phyloP scores from a whole-genome alignment of 129 eudicot species.

The Helianthus tuberosus region DNA sequence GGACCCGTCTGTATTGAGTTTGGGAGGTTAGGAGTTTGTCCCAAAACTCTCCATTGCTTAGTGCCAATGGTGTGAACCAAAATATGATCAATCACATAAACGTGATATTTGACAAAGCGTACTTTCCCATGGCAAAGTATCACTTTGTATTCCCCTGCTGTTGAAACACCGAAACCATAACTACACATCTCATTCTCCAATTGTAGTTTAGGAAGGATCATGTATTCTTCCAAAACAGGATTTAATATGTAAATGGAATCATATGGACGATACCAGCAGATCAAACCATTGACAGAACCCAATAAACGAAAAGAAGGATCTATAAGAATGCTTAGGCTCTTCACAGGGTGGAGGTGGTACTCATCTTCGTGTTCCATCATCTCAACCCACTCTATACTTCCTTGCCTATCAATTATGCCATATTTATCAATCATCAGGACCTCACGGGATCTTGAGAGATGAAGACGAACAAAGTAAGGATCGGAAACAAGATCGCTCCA shows the following conservation, averaged over 20 bases:
- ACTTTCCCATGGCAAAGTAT: not conserved
- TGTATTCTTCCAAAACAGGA: not conserved
- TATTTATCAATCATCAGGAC: not conserved
- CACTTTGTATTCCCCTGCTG: not conserved
- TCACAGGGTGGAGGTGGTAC: too few relatives aligned
- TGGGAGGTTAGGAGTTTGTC: not conserved
- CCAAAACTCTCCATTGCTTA: constrained; percentile 3
- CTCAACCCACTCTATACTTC: constrained; percentile 21
- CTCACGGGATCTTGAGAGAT: not conserved
- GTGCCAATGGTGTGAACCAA: constrained; percentile 18
- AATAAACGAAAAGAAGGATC: not conserved
- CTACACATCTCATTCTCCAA: too few relatives aligned
- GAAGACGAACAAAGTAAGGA: constrained; percentile 24
- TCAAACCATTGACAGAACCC: constrained; percentile 43
- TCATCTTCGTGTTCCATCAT: not conserved
- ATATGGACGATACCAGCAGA: constrained; percentile 23
- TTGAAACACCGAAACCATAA: constrained; percentile 21
- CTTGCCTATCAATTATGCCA: not conserved
- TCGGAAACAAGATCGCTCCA: constrained; percentile 28
- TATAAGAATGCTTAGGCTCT: not conserved
- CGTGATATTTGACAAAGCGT: not conserved
- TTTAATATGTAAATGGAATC: constrained; percentile 15
- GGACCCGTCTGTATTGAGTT: not conserved
- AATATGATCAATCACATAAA: not conserved
- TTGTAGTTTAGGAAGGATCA: not conserved